Percentiles rank a stretch among this genome's conserved stretches.
phyloP scores from a whole-genome alignment of 1,139 yeast genomes.

The Lodderomyces jiufengensis region DNA sequence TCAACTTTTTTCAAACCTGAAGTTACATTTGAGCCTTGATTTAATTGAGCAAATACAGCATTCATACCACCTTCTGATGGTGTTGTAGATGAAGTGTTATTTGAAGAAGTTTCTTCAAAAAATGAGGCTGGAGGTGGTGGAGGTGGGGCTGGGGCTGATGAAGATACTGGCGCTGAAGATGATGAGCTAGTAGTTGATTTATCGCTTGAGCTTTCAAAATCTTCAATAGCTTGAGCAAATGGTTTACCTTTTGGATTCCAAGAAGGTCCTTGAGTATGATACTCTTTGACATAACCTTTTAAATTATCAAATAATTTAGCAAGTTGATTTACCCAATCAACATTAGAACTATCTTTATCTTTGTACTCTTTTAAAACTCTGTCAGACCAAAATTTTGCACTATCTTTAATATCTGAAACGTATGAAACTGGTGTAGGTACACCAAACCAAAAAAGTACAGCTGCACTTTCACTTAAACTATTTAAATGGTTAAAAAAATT shows the following conservation, averaged over 20 bases:
- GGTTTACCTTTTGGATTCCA: conserved; percentile 64
- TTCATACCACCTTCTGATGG: conserved; percentile 55
- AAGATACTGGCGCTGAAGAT: conserved; percentile 30
- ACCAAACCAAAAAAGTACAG: conserved; percentile 89
- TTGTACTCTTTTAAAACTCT: conserved; percentile 80
- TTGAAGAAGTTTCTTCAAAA: conserved; percentile 36
- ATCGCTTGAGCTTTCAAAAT: conserved; percentile 7
- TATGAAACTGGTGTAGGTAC: conserved; percentile 66
- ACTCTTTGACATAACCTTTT: conserved; percentile 68
- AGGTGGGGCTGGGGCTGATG: conserved; percentile 75
- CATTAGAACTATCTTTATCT: conserved; percentile 62
- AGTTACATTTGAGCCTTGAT: conserved; percentile 80
- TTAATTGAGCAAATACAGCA: conserved; percentile 91
- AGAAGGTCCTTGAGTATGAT: conserved; percentile 75
- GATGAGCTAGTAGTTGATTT: conserved; percentile 10
- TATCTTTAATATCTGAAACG: conserved; percentile 81
- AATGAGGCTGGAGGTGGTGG: conserved; percentile 42
- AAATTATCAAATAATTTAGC: conserved; percentile 63
- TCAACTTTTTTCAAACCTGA: conserved; percentile 88
- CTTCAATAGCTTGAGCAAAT: conserved; percentile 33
- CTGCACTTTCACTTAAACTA: conserved; percentile 84
- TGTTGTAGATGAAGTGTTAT: conserved; percentile 21
- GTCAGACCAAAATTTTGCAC: conserved; percentile 93
- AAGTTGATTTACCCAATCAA: conserved; percentile 77
- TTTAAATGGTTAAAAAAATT: conserved; percentile 67